Evolutionary conservation across 164 flowering plant species (phyloP), one percentile per base, ranked within the genome.

Genomic region (Chimonanthus salicifolius): DNA sequence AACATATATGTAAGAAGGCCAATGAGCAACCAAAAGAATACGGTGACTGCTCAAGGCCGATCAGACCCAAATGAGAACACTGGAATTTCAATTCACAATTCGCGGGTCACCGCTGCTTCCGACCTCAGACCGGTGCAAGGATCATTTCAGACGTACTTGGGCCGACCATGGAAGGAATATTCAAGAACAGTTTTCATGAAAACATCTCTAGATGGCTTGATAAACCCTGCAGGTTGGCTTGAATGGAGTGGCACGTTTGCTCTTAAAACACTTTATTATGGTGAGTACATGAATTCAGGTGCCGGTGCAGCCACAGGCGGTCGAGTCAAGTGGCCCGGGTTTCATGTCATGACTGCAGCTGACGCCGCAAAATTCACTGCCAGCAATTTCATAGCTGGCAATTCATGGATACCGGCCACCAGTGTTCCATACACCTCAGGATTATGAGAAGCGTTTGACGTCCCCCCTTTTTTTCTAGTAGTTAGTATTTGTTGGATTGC

Each of bases 1-100:
- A 78, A 76, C 75, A 83, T 87, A 43, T 84, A 74, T 18, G 85
- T 78, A 8, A 77, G 88, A 62, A 80, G 75, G 43, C 90, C 90
- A 13, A 75, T 82, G 81, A 20, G 4, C 6, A 16, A 69, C 11
- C 84, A 84, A 58, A n/a, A 67, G 58, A 79, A 63, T 62, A 64
- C 74, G 2, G 67, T 85, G 4, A 86, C 88, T 2, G 90, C 90
- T 13, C 71, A 69, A 50, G 71, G 60, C 44, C 71, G 71, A 5
- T 11, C 58, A 5, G 71, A 69, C 71, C 60, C 71, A 20, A 69
- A 69, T 13, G 49, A 69, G 47, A 69, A 69, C 54, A 69, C 71
- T 6, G 71, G 71, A 21, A 48, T 69, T 18, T 69, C 71, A 50
- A 69, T 69, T 45, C 71, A 69, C 43, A 33, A 69, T 33, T 69